Percentiles rank a stretch among this genome's conserved stretches.
Conservation (phyloP, 2,329 filamentous ascomycete genomes). For the Xylaria sp. region DNA sequence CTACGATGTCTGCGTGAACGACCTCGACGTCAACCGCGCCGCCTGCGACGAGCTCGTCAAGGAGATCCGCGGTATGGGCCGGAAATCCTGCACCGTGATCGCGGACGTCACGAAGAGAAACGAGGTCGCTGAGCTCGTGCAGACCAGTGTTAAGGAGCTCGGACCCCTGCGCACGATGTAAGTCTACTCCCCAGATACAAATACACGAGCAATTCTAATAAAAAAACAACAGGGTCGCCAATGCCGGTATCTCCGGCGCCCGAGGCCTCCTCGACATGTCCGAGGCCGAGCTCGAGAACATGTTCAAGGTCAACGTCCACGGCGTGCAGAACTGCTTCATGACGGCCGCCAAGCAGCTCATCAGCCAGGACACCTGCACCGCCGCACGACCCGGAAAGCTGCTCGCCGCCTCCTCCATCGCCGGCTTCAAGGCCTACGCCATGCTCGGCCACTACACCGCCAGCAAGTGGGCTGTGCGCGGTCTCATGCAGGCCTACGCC, state of each 20-base stretch:
- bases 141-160: constrained; percentile 45
- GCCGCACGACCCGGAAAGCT: constrained; percentile 38
- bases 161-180: constrained; percentile 44
- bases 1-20: constrained; percentile 62
- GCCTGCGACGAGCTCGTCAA: constrained; percentile 48
- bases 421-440: constrained; percentile 55
- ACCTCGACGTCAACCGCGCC: constrained; percentile 48
- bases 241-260: constrained; percentile 57
- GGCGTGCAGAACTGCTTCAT: constrained; percentile 62
- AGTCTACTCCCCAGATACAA: constrained; percentile 1
- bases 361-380: constrained; percentile 49
- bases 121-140: constrained; percentile 48
- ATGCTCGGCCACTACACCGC: constrained; percentile 58
- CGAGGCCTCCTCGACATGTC: constrained; percentile 51
- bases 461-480: constrained; percentile 62
- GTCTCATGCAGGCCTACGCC: constrained; percentile 60
- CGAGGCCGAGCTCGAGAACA: constrained; percentile 50
- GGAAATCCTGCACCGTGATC: constrained; percentile 48
- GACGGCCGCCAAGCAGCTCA: constrained; percentile 59
- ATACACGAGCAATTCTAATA: neutral
- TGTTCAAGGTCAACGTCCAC: constrained; percentile 61
- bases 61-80: constrained; percentile 47
- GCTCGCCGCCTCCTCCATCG: constrained; percentile 49
- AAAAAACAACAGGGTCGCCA: constrained; percentile 44
- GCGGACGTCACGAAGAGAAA: constrained; percentile 56